Evolutionary conservation across 495 filamentous ascomycete genomes (phyloP).

Genomic region (Rhizodiscina lignyota): DNA sequence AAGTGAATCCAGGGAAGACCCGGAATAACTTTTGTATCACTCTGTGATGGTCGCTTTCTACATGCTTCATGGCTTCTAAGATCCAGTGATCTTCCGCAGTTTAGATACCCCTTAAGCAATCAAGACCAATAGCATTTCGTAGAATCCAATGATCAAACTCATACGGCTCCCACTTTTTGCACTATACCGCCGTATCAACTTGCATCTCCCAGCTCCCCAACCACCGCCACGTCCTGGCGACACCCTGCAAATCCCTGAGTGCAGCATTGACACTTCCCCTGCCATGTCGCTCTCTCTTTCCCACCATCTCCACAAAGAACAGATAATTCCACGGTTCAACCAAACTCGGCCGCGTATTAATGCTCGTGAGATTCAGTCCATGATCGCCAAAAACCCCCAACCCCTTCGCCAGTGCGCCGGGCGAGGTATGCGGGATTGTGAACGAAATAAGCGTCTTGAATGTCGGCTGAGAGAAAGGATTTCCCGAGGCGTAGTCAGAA

Average conservation of each 20-base stretch:
- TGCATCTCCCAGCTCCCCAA: constrained; percentile 22
- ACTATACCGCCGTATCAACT: too few relatives aligned
- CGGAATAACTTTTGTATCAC: constrained; percentile 86
- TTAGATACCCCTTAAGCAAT: too few relatives aligned
- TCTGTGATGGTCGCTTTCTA: too few relatives aligned
- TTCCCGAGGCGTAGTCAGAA: too few relatives aligned
- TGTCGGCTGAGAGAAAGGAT: too few relatives aligned
- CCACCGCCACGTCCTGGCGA: constrained; percentile 17
- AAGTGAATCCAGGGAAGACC: constrained; percentile 51
- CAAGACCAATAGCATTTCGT: too few relatives aligned
- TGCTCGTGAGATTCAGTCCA: constrained; percentile 73
- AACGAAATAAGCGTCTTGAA: constrained; percentile 67
- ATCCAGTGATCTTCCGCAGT: too few relatives aligned
- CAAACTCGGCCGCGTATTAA: constrained; percentile 70
- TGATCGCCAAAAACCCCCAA: constrained; percentile 58
- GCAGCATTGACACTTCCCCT: constrained; percentile 29
- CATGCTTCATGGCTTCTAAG: too few relatives aligned
- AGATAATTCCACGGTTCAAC: constrained; percentile 73
- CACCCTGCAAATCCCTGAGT: constrained; percentile 22
- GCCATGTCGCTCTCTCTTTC: constrained; percentile 31
- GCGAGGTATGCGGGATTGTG: constrained; percentile 56
- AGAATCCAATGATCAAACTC: too few relatives aligned
- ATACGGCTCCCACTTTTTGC: too few relatives aligned
- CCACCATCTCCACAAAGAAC: constrained; percentile 84
- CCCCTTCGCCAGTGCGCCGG: constrained; percentile 68